A percentile compares a stretch with the other conserved stretches of the same genome.
Conservation (phyloP, 805 yeast genomes). For the Wickerhamiella dianesei region DNA sequence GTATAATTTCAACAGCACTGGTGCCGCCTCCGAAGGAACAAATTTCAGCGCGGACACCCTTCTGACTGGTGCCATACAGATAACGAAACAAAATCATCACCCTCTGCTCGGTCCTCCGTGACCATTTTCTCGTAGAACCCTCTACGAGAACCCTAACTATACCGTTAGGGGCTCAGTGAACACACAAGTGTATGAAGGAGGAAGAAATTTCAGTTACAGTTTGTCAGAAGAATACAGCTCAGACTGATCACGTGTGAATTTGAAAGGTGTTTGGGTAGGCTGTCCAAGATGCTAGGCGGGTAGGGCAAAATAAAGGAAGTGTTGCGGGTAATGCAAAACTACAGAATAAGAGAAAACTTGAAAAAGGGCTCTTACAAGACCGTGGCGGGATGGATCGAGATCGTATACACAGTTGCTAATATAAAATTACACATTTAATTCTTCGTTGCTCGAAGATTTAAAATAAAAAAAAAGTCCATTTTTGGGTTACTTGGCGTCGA, state of each 20-base stretch:
- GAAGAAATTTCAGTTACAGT: not conserved
- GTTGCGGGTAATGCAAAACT: too few relatives aligned
- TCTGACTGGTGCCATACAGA: constrained; percentile 28
- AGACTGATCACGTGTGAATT: too few relatives aligned
- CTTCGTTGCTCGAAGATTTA: not conserved
- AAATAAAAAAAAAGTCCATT: too few relatives aligned
- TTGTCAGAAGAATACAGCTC: too few relatives aligned
- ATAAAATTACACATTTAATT: not conserved
- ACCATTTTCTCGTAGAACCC: not conserved
- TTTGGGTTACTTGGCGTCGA: constrained; percentile 6
- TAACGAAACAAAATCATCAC: constrained; percentile 4
- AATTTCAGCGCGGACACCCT: constrained; percentile 16
- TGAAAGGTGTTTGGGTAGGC: too few relatives aligned
- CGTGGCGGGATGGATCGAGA: too few relatives aligned
- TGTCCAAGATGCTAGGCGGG: too few relatives aligned
- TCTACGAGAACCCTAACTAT: not conserved
- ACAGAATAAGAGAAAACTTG: too few relatives aligned
- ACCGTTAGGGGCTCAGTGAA: not conserved
- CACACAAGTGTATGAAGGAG: not conserved
- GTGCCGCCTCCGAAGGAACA: constrained; percentile 13
- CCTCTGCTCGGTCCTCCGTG: not conserved
- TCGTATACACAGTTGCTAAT: too few relatives aligned
- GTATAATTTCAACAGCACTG: constrained; percentile 12
- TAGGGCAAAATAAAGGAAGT: too few relatives aligned
- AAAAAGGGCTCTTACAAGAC: too few relatives aligned